Evolutionary conservation across 805 yeast species (phyloP), one percentile per base, ranked within the genome.

Genomic region (Schizosaccharomyces cryophilus): DNA sequence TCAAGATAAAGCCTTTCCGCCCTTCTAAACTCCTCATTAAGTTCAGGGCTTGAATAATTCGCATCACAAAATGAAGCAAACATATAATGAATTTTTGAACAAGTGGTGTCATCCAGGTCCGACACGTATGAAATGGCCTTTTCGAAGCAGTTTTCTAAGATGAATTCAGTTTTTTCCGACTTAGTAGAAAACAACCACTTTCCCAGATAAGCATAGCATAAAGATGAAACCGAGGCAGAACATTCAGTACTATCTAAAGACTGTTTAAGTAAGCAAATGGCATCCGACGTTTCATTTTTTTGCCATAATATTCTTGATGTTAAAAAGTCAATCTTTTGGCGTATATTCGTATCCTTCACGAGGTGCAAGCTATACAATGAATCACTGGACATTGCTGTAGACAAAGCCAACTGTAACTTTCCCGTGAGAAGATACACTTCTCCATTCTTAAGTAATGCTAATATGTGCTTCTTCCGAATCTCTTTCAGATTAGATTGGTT

Each of bases 31-130:
- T 78, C 78, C 3, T 75, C 77, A 54, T 71, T 74, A 21, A 76
- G 67, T 1, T 72, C 70, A 4, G 75, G 67, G 4, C 78, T 74
- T 63, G 77, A 76, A 35, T 78, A 70, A 66, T 85, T 89, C 5
- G 73, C 70, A 65, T 84, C 42, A 24, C 60, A 56, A 31, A 51
- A 51, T 51, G 21, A 17, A 21, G 56, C 56, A 51, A 24, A 51
- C 30, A 29, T 51, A 15, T 17, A 24, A 51, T 24, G 26, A 24
- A 51, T 29, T 26, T 51, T 29, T 17, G 56, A 21, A 4, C 15
- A 19, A 5, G 21, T 29, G 9, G n/a, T 24, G 13, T 21, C 56
- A 29, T 21, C n/a, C 17, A 29, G 2, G 4, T 29, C n/a, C 19
- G 30, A 21, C 17, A 51, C 17, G 24, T 21, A 17, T 9, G 6